Base-by-base conservation (phyloP, 1,139 yeast genomes). In the Chernovozyma sophiae-reginae region DNA sequence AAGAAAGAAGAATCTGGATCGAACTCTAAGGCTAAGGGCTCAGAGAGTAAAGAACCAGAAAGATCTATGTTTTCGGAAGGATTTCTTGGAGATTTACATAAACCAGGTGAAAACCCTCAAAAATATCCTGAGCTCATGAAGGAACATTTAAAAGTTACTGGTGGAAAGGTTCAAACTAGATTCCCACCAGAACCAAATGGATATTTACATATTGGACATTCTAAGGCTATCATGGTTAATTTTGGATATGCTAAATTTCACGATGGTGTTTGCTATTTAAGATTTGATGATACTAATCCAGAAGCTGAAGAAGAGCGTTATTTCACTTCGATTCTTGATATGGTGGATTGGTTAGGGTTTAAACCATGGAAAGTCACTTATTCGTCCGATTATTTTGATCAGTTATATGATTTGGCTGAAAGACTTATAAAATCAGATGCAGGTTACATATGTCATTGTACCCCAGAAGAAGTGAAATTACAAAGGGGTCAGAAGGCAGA, bases 131-230 rank as follows among this genome's bases (percentile, higher is more conserved):
- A 86, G 55, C 70, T 86, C 37, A 81, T 86, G 83, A 72, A 73
- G 47, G 83, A 77, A 45, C 98, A 92, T 58, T 70, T 87, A 50
- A 77, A 73, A 39, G 78, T 77, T 44, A 87, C 96, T 29, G 72
- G 77, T 25, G 96, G 97, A 32, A 72, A 77, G 52, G 97, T 92
- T 16, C 81, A 75, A 53, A 94, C 98, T 1, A 79, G 99, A 57
- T 92, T 92, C 69, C 99, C 99, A 25, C 98, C 98, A 5, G 98
- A 92, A 65, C 98, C 98, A 36, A 90, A 90, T 59, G 98, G 98
- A 40, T 92, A 80, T 55, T 74, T 92, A 55, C 98, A 92, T 59
- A 92, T 92, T 61, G 99, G 99, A 32, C 99, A 92, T 59, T 85
- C 96, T 34, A 94, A 94, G 67, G 98, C 98, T 36, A 92, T 92